Base-by-base conservation (phyloP, 208 protist species). In the Sergeia podlipaevii region DNA sequence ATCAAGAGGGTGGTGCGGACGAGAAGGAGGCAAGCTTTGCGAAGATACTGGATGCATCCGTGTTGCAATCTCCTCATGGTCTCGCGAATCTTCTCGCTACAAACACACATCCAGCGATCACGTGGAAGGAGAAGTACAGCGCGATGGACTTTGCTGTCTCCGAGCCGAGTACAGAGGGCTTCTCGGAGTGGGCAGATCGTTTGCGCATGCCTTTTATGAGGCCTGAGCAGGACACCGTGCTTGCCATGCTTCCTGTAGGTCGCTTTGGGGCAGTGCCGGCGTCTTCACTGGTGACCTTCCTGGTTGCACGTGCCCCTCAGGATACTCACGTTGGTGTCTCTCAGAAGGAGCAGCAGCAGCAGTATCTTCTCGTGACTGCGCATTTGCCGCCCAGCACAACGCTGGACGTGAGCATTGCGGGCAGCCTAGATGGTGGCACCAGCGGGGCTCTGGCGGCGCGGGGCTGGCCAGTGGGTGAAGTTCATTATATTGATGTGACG, bases 181-280 rank as follows among this genome's bases (percentile, higher is more conserved):
- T 84, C 38, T 86, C 77, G 2, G 82, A 90, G 50, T 90, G 82
- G 82, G 46, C 63, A 30, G 53, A 60, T 23, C 51, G 69, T 23
- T 58, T 47, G 26, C 29, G 37, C 36, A 43, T 91, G 64, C 83
- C 83, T 7, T 91, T 91, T 55, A 15, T 87, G 17, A 33, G 65
- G n/a, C 29, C 65, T 21, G 28, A 43, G 2, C 56, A 58, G 0
- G 83, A 91, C 45, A 61, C 27, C 4, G 73, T 91, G 28, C 45
- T 87, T n/a, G 45, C 39, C 17, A 45, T 85, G 39, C 49, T 41
- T 7, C 1, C 54, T 4, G 29, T 58, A 4, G 42, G 4, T 28
- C 50, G 20, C 24, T 60, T 21, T 42, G 48, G 8, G 65, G 42
- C 27, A 7, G 36, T 36, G 50, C 29, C n/a, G 21, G 17, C 45